These are phyloP conservation scores for Anacardium occidentale DNA, from an alignment of 345 rosid genomes.

Conservation along the genomic window DNA sequence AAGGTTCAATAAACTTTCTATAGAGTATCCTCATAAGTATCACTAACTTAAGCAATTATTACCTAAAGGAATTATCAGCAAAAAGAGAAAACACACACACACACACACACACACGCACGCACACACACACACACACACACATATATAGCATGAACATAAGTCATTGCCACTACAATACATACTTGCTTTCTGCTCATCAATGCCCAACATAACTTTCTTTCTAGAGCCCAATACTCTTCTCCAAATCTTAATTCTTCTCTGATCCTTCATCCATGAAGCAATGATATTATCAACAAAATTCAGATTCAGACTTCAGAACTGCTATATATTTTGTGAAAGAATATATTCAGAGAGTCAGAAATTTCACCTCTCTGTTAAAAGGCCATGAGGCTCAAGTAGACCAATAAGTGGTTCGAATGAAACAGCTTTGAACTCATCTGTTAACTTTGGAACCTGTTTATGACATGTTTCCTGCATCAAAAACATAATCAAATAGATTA, in stretches of 20 bases:
- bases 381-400: slow-evolving; percentile 55
- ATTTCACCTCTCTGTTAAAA: slow-evolving; percentile 59
- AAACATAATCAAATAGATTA: slow-evolving; percentile 21
- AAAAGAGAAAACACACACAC: too few species aligned
- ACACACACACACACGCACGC: too few species aligned
- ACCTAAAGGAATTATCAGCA: not conserved
- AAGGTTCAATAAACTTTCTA: not conserved
- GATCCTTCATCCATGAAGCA: slow-evolving; percentile 44
- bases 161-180: not conserved
- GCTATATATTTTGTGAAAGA: slow-evolving; percentile 1
- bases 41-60: not conserved
- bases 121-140: too few species aligned
- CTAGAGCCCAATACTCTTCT: slow-evolving; percentile 81
- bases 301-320: slow-evolving; percentile 4
- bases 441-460: slow-evolving; percentile 28
- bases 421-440: slow-evolving; percentile 36
- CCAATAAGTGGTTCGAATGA: slow-evolving; percentile 54
- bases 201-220: slow-evolving; percentile 81
- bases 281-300: not conserved
- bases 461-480: slow-evolving; percentile 35
- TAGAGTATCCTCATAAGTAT: not conserved
- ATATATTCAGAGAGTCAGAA: not conserved
- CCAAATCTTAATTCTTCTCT: slow-evolving; percentile 64
- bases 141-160: not conserved
- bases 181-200: slow-evolving; percentile 45